Evolutionary conservation across 2,329 filamentous ascomycete species (phyloP), one percentile per base, ranked within the genome.

Genomic region (Aspergillus hortae): DNA sequence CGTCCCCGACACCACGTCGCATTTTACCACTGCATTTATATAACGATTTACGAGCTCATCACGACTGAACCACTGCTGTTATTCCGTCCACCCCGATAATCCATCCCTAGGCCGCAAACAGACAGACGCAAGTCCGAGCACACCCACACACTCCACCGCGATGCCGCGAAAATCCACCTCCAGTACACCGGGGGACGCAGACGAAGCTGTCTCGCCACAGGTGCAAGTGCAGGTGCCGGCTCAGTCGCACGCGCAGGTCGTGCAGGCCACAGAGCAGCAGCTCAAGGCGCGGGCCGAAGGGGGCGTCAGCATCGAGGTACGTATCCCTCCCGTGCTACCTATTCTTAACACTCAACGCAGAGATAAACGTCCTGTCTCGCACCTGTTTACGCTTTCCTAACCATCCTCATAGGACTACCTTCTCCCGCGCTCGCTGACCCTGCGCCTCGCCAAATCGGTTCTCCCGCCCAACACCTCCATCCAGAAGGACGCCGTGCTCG

Each of bases 401-500:
- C 30, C 38, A 49, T 27, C 38, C 32, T 35, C 41, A 50, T 32
- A 83, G 80, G 83, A 86, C 58, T 80, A 84, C 56, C 80, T 80
- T 51, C 77, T 87, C 38, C 84, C 84, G 15, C 83, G 83, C 55
- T 81, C 82, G 4, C 78, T 85, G 64, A 80, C 84, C 23, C 76
- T 81, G 49, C 78, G 83, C 23, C 77, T 86, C 17, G 81, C 82
- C 11, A 85, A 85, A 68, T 80, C 82, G 51, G 82, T 84, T 6
- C 74, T 86, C 3, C 83, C 84, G 1, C 75, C 84, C 4, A 86
- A 86, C 66, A 86, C 83, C 14, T 79, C 81, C 44, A 82, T 87
- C 38, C 81, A 85, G 61, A 85, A 85, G 68, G 84, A 87, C 70
- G 84, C 84, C 10, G 70, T 86, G 4, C 70, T 84, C 14, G 84